Evolutionary conservation across 2,329 filamentous ascomycete genomes (phyloP), one percentile per base, ranked within the genome.

Genomic region (Xylaria digitata): DNA sequence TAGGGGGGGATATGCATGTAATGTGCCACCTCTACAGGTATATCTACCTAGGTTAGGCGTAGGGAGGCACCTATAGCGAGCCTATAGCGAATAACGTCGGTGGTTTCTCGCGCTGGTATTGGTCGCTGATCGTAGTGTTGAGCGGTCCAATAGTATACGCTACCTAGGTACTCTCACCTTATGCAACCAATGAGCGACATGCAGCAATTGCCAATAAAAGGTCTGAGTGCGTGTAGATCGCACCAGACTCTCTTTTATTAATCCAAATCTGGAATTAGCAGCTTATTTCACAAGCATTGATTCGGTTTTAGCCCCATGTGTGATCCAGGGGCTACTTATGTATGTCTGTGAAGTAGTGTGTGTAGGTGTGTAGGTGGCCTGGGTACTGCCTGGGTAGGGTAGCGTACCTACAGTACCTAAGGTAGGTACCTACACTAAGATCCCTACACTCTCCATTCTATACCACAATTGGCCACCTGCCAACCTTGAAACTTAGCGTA

Each of bases 241-340:
- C 34, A 40, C 32, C 32, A 54, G 30, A 53, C 49, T 37, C 21
- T 21, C n/a, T 42, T 42, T 52, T 49, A 19, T 66, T 52, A 52
- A 48, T 54, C 56, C 65, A 61, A 61, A 65, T 54, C 32, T 45
- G 21, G 65, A 46, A 53, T 63, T 21, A 21, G 30, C 30, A 53
- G 15, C 30, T 15, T 34, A 62, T 32, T 59, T 54, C 37, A 32
- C 13, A 32, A 43, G 52, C 34, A 48, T 42, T 57, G 46, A 57
- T 37, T 37, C 34, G 32, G 19, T 53, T 63, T 53, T 59, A 37
- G 60, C 54, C 56, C 65, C 65, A 68, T 65, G 66, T 68, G 42
- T 43, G 54, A 68, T 66, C 54, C 62, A 66, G 62, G 66, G 66
- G 66, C 48, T 45, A 42, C 34, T 37, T 1, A 13, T 37, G 11